phyloP scores from a whole-genome alignment of 2,329 filamentous ascomycete species.

The Clonostachys chloroleuca region DNA sequence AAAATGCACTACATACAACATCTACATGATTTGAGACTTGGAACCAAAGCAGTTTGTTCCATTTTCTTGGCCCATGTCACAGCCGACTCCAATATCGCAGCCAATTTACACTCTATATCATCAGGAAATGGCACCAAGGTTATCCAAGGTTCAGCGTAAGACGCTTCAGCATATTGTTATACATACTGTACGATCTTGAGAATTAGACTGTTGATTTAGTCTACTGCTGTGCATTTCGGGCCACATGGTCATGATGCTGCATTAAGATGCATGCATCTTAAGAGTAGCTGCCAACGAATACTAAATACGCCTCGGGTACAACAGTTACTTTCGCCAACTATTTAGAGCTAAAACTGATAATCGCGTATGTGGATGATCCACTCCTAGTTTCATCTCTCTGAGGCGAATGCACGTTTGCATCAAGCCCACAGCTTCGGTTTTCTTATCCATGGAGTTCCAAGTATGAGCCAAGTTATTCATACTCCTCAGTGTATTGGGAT shows the following conservation, averaged over 20 bases:
- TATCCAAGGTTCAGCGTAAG: too few species aligned
- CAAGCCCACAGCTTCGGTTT: not conserved
- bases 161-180: too few species aligned
- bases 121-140: too few species aligned
- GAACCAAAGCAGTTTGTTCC: too few species aligned
- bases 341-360: not conserved
- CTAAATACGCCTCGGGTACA: not conserved
- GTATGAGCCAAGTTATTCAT: constrained; percentile 1
- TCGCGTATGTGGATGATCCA: not conserved
- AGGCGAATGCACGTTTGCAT: not conserved
- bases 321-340: not conserved
- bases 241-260: not conserved
- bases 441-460: not conserved
- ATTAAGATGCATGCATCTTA: not conserved
- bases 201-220: not conserved
- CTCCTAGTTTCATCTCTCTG: not conserved
- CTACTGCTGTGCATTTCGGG: not conserved
- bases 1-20: too few species aligned
- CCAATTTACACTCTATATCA: too few species aligned
- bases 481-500: not conserved
- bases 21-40: too few species aligned
- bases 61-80: too few species aligned
- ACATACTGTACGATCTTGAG: too few species aligned
- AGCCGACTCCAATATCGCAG: too few species aligned
- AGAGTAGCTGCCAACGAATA: not conserved